Base-by-base conservation (phyloP, 768 basidiomycete genomes). In the Tricholoma sp. region DNA sequence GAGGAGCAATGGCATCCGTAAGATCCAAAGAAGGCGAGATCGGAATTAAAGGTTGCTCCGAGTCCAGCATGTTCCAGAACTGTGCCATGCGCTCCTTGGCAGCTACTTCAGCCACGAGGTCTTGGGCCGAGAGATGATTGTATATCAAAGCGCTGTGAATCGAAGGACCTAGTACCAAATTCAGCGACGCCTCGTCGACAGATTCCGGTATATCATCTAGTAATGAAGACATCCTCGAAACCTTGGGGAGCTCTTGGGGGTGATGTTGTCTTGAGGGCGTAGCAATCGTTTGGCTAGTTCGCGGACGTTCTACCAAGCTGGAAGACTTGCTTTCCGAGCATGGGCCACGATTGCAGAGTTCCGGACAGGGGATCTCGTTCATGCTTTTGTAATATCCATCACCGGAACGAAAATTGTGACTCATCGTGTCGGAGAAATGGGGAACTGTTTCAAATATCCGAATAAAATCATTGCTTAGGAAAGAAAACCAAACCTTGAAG, bases 41-140 rank as follows among this genome's bases (percentile, higher is more conserved):
- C 59, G 54, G 54, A n/a, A 56, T 31, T 47, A 59, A 53, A 29
- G 54, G 60, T 62, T 68, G 69, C 56, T 78, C 77, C n/a, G 64
- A 64, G 61, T 80, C 79, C n/a, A 81, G 60, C 18, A 67, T 65
- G 27, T 80, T 75, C 79, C 79, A 81, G 59, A 82, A 78, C 22
- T 69, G 62, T 3, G 65, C 60, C 63, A 69, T 67, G 14, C 69
- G 67, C 35, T 72, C 63, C 19, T 57, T 63, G 32, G 68, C 52
- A 45, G 55, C 63, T 18, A 59, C 19, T 35, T 61, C 57, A 37
- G 52, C 46, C 37, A 60, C 60, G 46, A 63, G 65, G 57, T 70
- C 58, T 22, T 63, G 55, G 46, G 64, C 51, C 50, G 62, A 55
- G 34, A 51, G 22, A 46, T 56, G 19, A 43, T 58, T 46, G 21